Evolutionary conservation across 208 protist species (phyloP).

Genomic region (Angomonas deanei): DNA sequence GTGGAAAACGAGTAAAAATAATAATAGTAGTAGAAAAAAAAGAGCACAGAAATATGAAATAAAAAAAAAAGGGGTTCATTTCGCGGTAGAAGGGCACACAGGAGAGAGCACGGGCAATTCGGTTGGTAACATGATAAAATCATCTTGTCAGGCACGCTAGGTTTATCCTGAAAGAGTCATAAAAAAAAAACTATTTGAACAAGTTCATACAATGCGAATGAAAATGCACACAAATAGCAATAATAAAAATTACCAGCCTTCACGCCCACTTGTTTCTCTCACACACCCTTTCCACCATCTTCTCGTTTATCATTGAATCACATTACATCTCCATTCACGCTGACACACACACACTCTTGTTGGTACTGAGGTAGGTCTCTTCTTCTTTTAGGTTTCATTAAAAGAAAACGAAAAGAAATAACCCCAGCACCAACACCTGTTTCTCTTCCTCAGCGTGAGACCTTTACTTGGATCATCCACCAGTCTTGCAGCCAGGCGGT

Average conservation of each 20-base stretch:
- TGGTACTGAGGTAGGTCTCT: neutral
- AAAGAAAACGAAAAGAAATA: too few species aligned
- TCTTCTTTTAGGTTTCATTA: neutral
- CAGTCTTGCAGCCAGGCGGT: constrained; percentile 13
- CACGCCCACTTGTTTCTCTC: too few species aligned
- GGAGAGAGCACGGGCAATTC: neutral
- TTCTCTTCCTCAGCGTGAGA: neutral
- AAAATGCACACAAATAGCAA: constrained; percentile 8
- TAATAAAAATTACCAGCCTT: constrained; percentile 3
- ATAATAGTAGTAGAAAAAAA: constrained; percentile 12
- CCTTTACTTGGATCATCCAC: constrained; percentile 20
- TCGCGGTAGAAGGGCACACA: neutral
- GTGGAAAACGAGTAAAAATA: constrained; percentile 10
- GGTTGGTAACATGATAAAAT: constrained; percentile 25
- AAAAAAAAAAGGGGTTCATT: neutral
- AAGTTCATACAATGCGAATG: neutral
- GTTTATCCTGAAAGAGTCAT: constrained; percentile 24
- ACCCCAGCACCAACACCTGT: neutral
- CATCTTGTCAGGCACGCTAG: constrained; percentile 30
- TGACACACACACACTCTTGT: neutral
- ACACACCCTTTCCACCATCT: neutral
- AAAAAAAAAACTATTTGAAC: constrained; percentile 14
- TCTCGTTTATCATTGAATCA: neutral
- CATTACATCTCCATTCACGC: neutral
- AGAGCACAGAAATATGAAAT: neutral